Evolutionary conservation across 495 filamentous ascomycete genomes (phyloP), one percentile per base, ranked within the genome.

Genomic region (Aspergillus biplanus): DNA sequence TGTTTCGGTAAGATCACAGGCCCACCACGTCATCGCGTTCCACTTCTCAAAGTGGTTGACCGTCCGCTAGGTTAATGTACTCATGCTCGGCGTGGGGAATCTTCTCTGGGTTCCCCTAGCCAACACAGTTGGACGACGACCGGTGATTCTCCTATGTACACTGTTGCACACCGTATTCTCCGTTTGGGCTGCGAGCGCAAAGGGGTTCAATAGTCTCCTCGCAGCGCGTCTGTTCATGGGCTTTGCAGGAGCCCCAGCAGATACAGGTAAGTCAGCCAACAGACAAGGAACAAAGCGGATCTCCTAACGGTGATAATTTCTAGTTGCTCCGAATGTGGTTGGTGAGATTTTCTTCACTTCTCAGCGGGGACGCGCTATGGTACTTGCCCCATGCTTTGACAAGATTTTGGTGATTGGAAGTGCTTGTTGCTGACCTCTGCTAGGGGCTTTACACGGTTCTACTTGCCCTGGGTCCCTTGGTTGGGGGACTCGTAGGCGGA

Each of bases 51-150:
- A n/a, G n/a, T n/a, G n/a, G n/a, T n/a, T n/a, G n/a, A n/a, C n/a
- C n/a, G n/a, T n/a, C n/a, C n/a, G n/a, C n/a, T n/a, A n/a, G n/a
- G 72, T 76, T 58, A 76, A 76, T 49, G 70, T 76, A 12, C 71
- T 76, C 44, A 58, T 73, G 5, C 66, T 76, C 16, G 74, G 74
- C 5, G 49, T 74, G 18, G 74, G 70, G 0, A 72, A 73, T 53
- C 58, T 72, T 34, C 68, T 72, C 50, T 76, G 74, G 74, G 71
- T 76, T 4, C 73, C 73, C 1, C 57, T 74, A 15, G 71, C 71
- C 68, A 67, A 71, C 0, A 68, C 73, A 4, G 53, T 73, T 16
- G 74, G 74, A 3, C 74, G 73, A 33, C 69, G 74, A 12, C 74
- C 72, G 2, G 74, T 77, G 3, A 73, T 73, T 21, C 57, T 76